These are phyloP conservation scores for Lipomyces japonicus DNA, from an alignment of 805 yeast species.

Conservation along the genomic window DNA sequence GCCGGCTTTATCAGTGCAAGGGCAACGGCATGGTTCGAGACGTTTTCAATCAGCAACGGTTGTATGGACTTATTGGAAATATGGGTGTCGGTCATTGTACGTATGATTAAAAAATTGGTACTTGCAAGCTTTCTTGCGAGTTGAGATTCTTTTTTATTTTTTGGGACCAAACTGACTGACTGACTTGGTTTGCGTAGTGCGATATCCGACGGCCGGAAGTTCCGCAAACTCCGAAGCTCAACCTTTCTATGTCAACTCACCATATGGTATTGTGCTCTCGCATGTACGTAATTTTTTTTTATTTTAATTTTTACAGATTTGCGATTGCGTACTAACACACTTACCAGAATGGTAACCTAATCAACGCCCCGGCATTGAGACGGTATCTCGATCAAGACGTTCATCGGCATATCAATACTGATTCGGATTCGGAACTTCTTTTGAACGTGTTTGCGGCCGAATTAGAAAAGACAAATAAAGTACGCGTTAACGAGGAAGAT, in stretches of 20 bases:
- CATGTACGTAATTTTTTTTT: conserved; percentile 42
- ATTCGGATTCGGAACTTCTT: conserved; percentile 88
- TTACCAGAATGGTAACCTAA: conserved; percentile 70
- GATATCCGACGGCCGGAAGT: conserved; percentile 98
- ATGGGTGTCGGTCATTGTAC: conserved; percentile 83
- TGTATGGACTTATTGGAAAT: conserved; percentile 77
- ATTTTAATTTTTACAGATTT: neutral
- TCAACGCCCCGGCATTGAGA: conserved; percentile 74
- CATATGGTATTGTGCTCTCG: conserved; percentile 84
- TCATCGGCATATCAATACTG: conserved; percentile 96
- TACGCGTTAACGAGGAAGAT: conserved; percentile 87
- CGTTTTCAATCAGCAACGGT: conserved; percentile 81
- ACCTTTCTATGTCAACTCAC: conserved; percentile 96
- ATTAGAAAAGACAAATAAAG: conserved; percentile 84
- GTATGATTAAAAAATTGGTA: too few relatives aligned
- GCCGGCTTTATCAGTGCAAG: conserved; percentile 93
- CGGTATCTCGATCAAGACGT: conserved; percentile 85
- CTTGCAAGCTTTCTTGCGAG: too few relatives aligned
- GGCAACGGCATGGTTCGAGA: conserved; percentile 99
- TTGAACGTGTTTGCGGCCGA: conserved; percentile 89
- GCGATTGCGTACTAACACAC: neutral
- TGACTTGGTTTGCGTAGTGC: conserved; percentile 42
- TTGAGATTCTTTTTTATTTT: too few relatives aligned
- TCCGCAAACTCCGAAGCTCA: conserved; percentile 96
- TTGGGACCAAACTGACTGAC: too few relatives aligned